phyloP scores from a whole-genome alignment of 139 green algal species.

The Chlamydomonas schloesseri region DNA sequence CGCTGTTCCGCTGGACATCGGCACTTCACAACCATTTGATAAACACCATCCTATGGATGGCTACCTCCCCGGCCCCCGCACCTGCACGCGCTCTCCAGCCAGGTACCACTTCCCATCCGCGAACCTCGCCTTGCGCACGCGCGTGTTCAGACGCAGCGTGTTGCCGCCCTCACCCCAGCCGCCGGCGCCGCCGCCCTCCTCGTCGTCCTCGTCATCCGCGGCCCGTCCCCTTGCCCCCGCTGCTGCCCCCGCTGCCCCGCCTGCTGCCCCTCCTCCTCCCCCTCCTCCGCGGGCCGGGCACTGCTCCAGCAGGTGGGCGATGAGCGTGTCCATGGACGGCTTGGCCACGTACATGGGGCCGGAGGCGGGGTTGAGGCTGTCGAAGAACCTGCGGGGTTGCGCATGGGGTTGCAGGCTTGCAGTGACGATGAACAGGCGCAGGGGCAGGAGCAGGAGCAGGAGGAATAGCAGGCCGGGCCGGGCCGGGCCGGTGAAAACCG shows the following conservation, averaged over 20 bases:
- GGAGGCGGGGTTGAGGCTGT: neutral
- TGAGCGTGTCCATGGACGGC: constrained; percentile 40
- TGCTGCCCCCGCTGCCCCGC: too few species aligned
- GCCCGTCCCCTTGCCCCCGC: too few species aligned
- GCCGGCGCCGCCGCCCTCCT: neutral
- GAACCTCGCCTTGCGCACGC: neutral
- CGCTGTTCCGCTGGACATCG: too few species aligned
- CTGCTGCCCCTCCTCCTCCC: neutral
- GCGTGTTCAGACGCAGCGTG: constrained; percentile 1
- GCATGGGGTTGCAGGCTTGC: too few species aligned
- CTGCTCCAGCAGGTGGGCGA: constrained; percentile 19
- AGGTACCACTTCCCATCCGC: neutral
- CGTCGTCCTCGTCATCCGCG: too few species aligned
- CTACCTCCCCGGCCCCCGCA: too few species aligned
- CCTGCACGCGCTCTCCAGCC: neutral
- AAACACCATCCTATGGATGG: too few species aligned
- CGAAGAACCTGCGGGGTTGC: constrained; percentile 35
- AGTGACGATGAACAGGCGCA: too few species aligned
- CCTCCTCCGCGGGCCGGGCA: neutral
- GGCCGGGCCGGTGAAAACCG: too few species aligned
- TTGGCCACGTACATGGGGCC: constrained; percentile 45
- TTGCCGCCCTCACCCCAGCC: neutral
- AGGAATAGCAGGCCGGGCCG: neutral
- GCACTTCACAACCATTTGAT: too few species aligned
- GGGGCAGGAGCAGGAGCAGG: neutral